Conservation (phyloP, 768 basidiomycete species). For the Ramaria rubella region DNA sequence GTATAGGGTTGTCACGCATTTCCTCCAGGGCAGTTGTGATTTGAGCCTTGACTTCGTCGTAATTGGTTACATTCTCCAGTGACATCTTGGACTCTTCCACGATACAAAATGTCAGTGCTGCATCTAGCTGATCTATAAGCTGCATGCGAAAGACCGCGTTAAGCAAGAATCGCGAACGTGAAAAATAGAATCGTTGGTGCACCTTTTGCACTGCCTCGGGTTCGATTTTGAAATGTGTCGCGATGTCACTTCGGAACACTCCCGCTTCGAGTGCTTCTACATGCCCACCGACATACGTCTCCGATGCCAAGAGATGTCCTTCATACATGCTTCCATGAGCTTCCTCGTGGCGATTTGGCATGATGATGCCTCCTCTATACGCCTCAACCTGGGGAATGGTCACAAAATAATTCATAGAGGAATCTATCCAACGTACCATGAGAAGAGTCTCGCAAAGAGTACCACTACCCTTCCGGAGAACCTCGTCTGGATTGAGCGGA, state of each 20-base stretch:
- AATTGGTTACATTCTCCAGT: conserved; percentile 85
- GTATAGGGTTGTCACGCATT: conserved; percentile 87
- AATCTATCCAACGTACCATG: conserved; percentile 60
- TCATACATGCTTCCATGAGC: conserved; percentile 87
- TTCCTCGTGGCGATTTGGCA: conserved; percentile 97
- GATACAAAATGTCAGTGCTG: conserved; percentile 84
- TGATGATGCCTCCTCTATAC: conserved; percentile 83
- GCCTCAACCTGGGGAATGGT: conserved; percentile 75
- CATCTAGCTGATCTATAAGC: conserved; percentile 92
- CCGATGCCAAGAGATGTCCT: conserved; percentile 92
- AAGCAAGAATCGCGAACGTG: neutral
- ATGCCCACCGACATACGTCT: conserved; percentile 98
- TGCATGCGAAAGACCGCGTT: conserved; percentile 28
- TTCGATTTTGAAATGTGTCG: conserved; percentile 90
- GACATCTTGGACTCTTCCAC: conserved; percentile 74
- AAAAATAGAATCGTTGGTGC: conserved; percentile 2
- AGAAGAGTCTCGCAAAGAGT: conserved; percentile 96
- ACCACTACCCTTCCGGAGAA: conserved; percentile 90
- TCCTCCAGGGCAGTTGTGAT: conserved; percentile 75
- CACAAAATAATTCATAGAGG: conserved; percentile 6
- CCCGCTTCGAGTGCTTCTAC: conserved; percentile 98
- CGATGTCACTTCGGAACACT: conserved; percentile 94
- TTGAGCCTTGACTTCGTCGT: conserved; percentile 80
- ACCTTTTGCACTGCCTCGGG: conserved; percentile 84
- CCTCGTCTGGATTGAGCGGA: conserved; percentile 93